phyloP scores from a whole-genome alignment of 1,284 basidiomycete genomes.

The Rhodotorula sp. region DNA sequence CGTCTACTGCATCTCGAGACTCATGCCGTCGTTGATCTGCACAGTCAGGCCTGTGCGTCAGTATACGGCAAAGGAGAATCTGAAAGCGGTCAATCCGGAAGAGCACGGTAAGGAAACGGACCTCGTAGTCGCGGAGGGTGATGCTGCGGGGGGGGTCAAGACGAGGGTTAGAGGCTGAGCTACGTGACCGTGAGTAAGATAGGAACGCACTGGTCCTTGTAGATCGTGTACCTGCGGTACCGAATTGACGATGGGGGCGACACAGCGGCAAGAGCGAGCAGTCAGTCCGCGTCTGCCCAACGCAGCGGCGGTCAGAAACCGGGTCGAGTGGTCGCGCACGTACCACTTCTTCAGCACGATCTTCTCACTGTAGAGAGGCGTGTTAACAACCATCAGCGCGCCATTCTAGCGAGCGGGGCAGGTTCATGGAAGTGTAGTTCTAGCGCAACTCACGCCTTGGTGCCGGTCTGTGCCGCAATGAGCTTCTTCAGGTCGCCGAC shows the following conservation, averaged over 20 bases:
- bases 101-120: conserved; percentile 50
- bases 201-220: conserved; percentile 67
- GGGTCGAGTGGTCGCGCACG: conserved; percentile 44
- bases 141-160: conserved; percentile 57
- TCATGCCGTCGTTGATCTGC: conserved; percentile 48
- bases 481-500: conserved; percentile 96
- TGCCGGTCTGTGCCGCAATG: conserved; percentile 94
- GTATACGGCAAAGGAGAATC: not conserved
- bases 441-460: conserved; percentile 57
- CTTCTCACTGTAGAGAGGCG: conserved; percentile 59
- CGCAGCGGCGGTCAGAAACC: not conserved
- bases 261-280: not conserved
- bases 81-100: not conserved
- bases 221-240: conserved; percentile 74
- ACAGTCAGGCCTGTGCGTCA: not conserved
- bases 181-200: no score
- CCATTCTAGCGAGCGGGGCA: not conserved
- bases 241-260: not conserved
- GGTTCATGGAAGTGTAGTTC: not conserved
- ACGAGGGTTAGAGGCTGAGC: not conserved
- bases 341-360: conserved; percentile 97
- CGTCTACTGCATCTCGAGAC: conserved; percentile 42
- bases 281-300: not conserved
- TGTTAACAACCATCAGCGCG: not conserved
- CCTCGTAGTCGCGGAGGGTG: conserved; percentile 90